Conservation (phyloP, 768 basidiomycete genomes). For the Exidia glandulosa region DNA sequence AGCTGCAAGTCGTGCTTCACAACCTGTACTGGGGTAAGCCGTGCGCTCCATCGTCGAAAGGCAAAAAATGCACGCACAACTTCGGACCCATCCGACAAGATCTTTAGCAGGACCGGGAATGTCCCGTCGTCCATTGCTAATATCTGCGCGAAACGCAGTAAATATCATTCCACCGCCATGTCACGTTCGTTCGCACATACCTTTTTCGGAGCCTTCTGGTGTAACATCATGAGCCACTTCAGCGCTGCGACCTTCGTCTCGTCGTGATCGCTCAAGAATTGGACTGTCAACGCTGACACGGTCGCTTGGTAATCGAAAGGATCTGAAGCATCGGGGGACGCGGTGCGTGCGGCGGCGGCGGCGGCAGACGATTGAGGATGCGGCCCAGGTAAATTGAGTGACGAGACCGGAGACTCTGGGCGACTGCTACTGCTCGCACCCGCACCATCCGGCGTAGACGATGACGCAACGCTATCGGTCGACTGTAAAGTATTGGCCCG, state of each 20-base stretch:
- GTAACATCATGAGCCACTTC: slow-evolving; percentile 97
- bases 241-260: slow-evolving; percentile 91
- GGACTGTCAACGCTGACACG: slow-evolving; percentile 84
- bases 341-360: slow-evolving; percentile 1
- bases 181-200: slow-evolving; percentile 27
- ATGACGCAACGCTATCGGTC: background rate
- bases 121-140: slow-evolving; percentile 94
- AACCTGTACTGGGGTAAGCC: slow-evolving; percentile 46
- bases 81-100: slow-evolving; percentile 90
- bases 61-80: slow-evolving; percentile 40
- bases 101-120: slow-evolving; percentile 91
- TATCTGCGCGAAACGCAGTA: slow-evolving; percentile 47
- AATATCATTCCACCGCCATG: background rate
- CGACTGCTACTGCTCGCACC: slow-evolving; percentile 29
- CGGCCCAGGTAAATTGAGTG: slow-evolving; percentile 16
- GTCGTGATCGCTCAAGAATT: slow-evolving; percentile 93
- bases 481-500: slow-evolving; percentile 4
- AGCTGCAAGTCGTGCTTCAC: slow-evolving; percentile 95
- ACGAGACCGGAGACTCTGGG: slow-evolving; percentile 51
- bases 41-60: background rate
- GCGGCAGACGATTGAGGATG: too few relatives aligned
- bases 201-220: slow-evolving; percentile 95
- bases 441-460: slow-evolving; percentile 6
- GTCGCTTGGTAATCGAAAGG: slow-evolving; percentile 87
- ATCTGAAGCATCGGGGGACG: slow-evolving; percentile 39